Conservation (phyloP, 1,284 basidiomycete species). For the Wolfiporia cocos region DNA sequence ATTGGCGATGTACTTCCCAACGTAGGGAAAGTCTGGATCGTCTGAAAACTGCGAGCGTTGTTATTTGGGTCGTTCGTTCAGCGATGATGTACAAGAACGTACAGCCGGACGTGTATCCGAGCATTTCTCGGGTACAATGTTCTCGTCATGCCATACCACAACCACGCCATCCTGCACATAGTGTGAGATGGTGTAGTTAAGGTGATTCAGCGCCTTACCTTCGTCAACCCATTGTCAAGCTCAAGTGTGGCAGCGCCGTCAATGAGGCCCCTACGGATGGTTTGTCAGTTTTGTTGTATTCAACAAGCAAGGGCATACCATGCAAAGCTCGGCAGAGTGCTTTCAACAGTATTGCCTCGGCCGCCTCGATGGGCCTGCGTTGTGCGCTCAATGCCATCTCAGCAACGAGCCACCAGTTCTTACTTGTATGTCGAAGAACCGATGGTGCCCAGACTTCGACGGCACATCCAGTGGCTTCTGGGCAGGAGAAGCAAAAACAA, state of each 20-base stretch:
- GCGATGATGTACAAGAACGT: slow-evolving; percentile 14
- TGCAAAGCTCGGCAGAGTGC: slow-evolving; percentile 64
- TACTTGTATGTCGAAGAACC: slow-evolving; percentile 26
- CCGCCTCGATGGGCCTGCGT: slow-evolving; percentile 71
- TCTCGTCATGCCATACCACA: slow-evolving; percentile 77
- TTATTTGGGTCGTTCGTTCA: background rate
- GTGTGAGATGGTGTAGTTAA: too few species aligned
- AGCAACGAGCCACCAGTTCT: slow-evolving; percentile 9
- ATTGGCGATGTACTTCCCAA: slow-evolving; percentile 71
- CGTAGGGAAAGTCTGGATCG: slow-evolving; percentile 63
- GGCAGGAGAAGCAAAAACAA: slow-evolving; percentile 16
- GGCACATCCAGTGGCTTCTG: slow-evolving; percentile 11
- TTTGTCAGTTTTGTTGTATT: background rate
- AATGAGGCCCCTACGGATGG: slow-evolving; percentile 51
- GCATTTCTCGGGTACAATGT: slow-evolving; percentile 57
- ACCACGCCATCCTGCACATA: slow-evolving; percentile 57
- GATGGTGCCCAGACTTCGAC: slow-evolving; percentile 7
- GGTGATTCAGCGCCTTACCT: slow-evolving; percentile 32
- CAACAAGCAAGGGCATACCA: slow-evolving; percentile 37
- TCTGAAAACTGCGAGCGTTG: slow-evolving; percentile 32
- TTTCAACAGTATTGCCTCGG: slow-evolving; percentile 68
- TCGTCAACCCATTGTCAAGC: slow-evolving; percentile 72
- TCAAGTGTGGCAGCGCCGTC: slow-evolving; percentile 73
- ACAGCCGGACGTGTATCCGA: slow-evolving; percentile 59
- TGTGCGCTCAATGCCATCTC: slow-evolving; percentile 6